Conservation (phyloP, 768 basidiomycete species). For the Asterophora lycoperdoides region DNA sequence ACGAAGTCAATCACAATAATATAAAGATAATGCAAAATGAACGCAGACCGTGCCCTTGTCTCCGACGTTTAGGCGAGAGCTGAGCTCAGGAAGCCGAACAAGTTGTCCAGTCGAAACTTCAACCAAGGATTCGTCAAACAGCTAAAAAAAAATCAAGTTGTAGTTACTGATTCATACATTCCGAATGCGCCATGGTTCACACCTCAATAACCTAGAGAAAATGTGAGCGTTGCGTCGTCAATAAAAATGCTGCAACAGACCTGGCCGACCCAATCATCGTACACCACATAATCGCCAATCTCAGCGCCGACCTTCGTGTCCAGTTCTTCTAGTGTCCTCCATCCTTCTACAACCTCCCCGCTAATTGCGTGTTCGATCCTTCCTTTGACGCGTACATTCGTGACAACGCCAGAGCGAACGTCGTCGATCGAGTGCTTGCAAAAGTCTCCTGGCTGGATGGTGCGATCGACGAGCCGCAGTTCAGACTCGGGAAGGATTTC, state of each 20-base stretch:
- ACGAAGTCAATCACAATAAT: slow-evolving; percentile 4
- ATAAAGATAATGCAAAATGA: slow-evolving; percentile 7
- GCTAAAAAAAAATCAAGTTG: slow-evolving; percentile 34
- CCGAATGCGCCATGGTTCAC: slow-evolving; percentile 21
- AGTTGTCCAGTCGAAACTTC: slow-evolving; percentile 61
- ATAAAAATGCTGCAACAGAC: slow-evolving; percentile 37
- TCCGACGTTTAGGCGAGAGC: slow-evolving; percentile 70
- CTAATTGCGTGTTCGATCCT: slow-evolving; percentile 74
- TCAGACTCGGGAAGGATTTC: slow-evolving; percentile 71
- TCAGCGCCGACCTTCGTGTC: slow-evolving; percentile 57
- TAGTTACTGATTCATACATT: slow-evolving; percentile 9
- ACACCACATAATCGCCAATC: slow-evolving; percentile 76
- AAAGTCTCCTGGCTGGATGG: slow-evolving; percentile 73
- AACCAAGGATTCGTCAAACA: slow-evolving; percentile 79
- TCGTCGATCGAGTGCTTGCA: slow-evolving; percentile 78
- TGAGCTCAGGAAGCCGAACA: slow-evolving; percentile 73
- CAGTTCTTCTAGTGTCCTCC: slow-evolving; percentile 58
- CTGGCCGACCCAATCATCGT: slow-evolving; percentile 88
- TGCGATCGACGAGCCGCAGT: slow-evolving; percentile 69
- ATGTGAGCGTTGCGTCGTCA: neutral
- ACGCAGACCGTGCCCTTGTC: slow-evolving; percentile 65
- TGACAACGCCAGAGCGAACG: slow-evolving; percentile 71
- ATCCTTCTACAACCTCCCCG: slow-evolving; percentile 52
- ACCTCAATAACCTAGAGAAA: slow-evolving; percentile 69
- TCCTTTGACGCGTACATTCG: slow-evolving; percentile 56